phyloP scores from a whole-genome alignment of 306 rosid genomes.

The Acacia melanoxylon region DNA sequence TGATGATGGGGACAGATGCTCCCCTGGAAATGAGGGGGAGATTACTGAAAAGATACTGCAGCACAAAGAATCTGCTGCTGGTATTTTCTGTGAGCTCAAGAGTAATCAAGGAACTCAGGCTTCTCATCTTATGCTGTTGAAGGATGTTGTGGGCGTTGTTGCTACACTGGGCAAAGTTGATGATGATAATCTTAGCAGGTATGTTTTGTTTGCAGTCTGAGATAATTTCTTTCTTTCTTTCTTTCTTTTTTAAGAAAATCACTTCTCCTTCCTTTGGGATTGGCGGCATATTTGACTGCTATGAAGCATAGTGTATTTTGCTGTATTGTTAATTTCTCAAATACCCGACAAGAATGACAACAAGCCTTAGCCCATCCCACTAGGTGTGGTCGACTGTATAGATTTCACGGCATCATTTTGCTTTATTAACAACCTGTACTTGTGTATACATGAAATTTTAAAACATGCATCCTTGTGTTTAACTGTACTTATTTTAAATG shows the following conservation, averaged over 20 bases:
- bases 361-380: background rate
- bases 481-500: slow-evolving; percentile 38
- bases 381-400: background rate
- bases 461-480: slow-evolving; percentile 25
- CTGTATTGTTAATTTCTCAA: background rate
- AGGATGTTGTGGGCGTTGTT: slow-evolving; percentile 82
- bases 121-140: slow-evolving; percentile 43
- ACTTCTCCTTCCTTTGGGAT: slow-evolving; percentile 6
- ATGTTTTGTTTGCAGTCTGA: background rate
- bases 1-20: slow-evolving; percentile 38
- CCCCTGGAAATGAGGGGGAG: slow-evolving; percentile 52
- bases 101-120: slow-evolving; percentile 53
- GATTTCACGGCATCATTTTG: no score
- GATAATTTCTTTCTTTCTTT: background rate
- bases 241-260: slow-evolving; percentile 1
- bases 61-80: slow-evolving; percentile 74
- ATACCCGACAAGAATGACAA: background rate
- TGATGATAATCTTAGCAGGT: slow-evolving; percentile 77
- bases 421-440: background rate
- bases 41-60: slow-evolving; percentile 54
- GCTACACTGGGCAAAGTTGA: slow-evolving; percentile 68
- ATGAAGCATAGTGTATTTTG: background rate
- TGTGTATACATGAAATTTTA: slow-evolving; percentile 3
- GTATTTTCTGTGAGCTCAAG: slow-evolving; percentile 60
- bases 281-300: background rate